A percentile compares a stretch with the other conserved stretches of the same genome.
Conservation (phyloP, 169 alveolate genomes). For the Plasmodium vivax region DNA sequence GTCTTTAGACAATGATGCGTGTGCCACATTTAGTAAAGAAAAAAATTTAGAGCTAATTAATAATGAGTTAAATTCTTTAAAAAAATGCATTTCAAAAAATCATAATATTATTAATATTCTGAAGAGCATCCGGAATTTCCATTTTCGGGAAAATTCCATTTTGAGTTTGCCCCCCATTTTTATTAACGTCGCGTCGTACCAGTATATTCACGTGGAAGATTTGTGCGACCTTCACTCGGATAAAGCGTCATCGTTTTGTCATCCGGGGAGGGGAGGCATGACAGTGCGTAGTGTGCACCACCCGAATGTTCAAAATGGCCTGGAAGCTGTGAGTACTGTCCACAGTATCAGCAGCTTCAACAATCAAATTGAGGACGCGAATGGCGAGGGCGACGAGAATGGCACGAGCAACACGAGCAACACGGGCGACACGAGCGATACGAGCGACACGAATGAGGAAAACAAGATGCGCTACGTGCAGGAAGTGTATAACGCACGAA, state of each 20-base stretch:
- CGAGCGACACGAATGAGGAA: not conserved
- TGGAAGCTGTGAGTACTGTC: not conserved
- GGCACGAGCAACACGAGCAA: not conserved
- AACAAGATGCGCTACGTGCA: not conserved
- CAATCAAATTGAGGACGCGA: constrained; percentile 1
- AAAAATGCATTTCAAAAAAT: constrained; percentile 39
- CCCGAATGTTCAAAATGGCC: not conserved
- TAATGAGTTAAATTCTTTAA: constrained; percentile 62
- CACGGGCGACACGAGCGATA: not conserved
- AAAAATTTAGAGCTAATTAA: constrained; percentile 61
- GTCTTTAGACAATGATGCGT: not conserved
- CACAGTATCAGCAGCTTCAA: not conserved
- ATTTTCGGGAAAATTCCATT: constrained; percentile 72
- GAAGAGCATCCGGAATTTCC: constrained; percentile 42
- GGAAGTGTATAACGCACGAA: not conserved
- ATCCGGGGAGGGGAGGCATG: constrained; percentile 3
- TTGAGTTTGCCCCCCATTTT: constrained; percentile 68
- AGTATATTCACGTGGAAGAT: constrained; percentile 54
- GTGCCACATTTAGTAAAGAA: constrained; percentile 29
- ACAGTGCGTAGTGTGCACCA: not conserved
- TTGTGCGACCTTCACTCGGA: constrained; percentile 37
- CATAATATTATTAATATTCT: constrained; percentile 62
- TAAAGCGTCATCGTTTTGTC: constrained; percentile 16
- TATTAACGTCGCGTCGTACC: constrained; percentile 38
- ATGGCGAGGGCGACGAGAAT: not conserved